phyloP scores from a whole-genome alignment of 306 rosid genomes.

The Quillaja saponaria region DNA sequence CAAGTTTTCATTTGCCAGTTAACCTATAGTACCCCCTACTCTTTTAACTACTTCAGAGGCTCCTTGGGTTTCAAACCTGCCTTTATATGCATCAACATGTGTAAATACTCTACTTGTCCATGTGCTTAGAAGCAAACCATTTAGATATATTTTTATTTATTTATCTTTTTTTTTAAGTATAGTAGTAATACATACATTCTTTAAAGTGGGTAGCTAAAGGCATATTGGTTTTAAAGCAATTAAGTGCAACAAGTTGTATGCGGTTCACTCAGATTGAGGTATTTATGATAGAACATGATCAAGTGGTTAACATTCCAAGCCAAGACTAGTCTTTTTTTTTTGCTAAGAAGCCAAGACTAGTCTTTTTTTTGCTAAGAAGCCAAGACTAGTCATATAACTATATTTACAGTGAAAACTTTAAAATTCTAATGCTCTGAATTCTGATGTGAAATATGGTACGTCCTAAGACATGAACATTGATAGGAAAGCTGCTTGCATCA shows the following conservation, averaged over 20 bases:
- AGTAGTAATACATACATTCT: too few relatives aligned
- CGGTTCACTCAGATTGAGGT: conserved; percentile 12
- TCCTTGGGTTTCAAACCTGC: conserved; percentile 39
- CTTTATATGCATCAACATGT: conserved; percentile 27
- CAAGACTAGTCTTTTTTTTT: too few relatives aligned
- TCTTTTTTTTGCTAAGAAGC: too few relatives aligned
- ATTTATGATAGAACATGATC: conserved; percentile 22
- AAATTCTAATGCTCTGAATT: conserved; percentile 11
- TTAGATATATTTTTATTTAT: neutral
- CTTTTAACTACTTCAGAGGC: conserved; percentile 30
- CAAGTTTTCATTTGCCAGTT: conserved; percentile 22
- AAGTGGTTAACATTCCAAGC: conserved; percentile 21
- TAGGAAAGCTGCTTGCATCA: conserved; percentile 7
- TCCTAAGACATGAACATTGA: conserved; percentile 14
- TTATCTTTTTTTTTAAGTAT: too few relatives aligned
- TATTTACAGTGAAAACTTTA: conserved; percentile 27
- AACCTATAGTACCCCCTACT: conserved; percentile 29
- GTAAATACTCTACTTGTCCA: conserved; percentile 18
- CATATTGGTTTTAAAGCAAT: conserved; percentile 28
- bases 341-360: too few relatives aligned
- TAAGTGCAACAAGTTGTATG: conserved; percentile 3
- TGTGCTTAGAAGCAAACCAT: conserved; percentile 28
- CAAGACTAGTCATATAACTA: too few relatives aligned
- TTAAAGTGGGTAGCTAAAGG: too few relatives aligned
- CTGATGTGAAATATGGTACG: neutral